A percentile compares a stretch with the other conserved stretches of the same genome.
Conservation (phyloP, 768 basidiomycete genomes). For the Chalciporus pseudorubinellus region DNA sequence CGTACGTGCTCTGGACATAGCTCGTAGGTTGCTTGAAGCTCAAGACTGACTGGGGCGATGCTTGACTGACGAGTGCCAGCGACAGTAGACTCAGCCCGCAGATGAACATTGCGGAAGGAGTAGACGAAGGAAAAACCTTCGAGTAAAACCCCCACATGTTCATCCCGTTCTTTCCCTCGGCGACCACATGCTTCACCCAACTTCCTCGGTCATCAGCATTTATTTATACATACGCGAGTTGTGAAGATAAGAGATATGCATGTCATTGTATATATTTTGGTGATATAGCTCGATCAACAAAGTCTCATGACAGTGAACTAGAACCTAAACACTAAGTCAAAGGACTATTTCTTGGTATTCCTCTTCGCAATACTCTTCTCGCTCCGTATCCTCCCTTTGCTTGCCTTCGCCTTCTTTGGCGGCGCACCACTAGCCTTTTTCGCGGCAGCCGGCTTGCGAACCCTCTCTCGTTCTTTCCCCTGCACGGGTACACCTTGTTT, state of each 20-base stretch:
- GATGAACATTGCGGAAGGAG: conserved; percentile 10
- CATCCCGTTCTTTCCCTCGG: too few relatives aligned
- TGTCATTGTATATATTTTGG: too few relatives aligned
- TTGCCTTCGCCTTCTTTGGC: conserved; percentile 30
- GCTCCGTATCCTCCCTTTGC: conserved; percentile 50
- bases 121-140: not conserved
- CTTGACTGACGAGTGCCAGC: conserved; percentile 11
- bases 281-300: not conserved
- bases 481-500: conserved; percentile 37
- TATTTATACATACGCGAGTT: too few relatives aligned
- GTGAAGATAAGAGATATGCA: too few relatives aligned
- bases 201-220: too few relatives aligned
- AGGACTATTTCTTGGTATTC: conserved; percentile 55
- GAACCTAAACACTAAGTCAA: not conserved
- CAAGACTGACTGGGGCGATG: conserved; percentile 21
- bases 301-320: not conserved
- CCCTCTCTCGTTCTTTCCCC: conserved; percentile 46
- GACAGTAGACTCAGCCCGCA: conserved; percentile 16
- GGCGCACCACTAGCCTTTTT: conserved; percentile 21
- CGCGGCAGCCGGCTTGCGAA: conserved; percentile 38
- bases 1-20: conserved; percentile 4
- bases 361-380: conserved; percentile 51
- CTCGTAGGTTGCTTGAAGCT: conserved; percentile 5
- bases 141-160: too few relatives aligned
- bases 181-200: too few relatives aligned